Evolutionary conservation across 148 eudicot genomes (phyloP), one percentile per base, ranked within the genome.

Genomic region (Tetragonia tetragonoides): DNA sequence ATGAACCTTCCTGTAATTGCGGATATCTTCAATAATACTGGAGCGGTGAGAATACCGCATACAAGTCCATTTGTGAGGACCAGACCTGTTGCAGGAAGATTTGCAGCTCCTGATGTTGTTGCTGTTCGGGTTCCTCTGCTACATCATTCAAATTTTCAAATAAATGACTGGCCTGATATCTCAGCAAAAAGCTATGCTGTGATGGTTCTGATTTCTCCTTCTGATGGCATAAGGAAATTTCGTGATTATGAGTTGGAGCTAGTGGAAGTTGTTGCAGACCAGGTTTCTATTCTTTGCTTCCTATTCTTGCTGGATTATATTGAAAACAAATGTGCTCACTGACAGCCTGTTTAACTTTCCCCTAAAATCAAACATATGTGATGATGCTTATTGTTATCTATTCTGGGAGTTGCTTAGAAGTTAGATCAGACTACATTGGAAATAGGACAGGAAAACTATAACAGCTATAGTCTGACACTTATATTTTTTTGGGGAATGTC

Each of bases 251-350:
- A 93, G 78, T 79, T 93, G 82, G 97, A 93, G 79, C 97, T 93
- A 24, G 95, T 93, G 56, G 95, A 93, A 84, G 97, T 93, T 74
- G 97, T 93, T 76, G 97, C 91, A 15, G 97, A 93, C 59, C 95
- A 93, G 97, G 97, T 93, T 73, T 24, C n/a, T 44, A 39, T 69
- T 72, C 66, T 47, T 63, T 77, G 46, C 63, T 39, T 77, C 68
- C 62, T 68, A 18, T 24, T 67, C 24, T 60, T 61, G 53, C 63
- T 76, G 66, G 67, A 16, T 46, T 66, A 72, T 11, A 47, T 20
- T 73, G 12, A 41, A 70, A 71, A 54, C 10, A 60, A 60, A 10
- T 61, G 11, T 61, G 54, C 69, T 60, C 70, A 46, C 42, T 53
- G 46, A 18, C 24, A 65, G 18, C 37, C 14, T 49, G 69, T 23